Conservation (phyloP, 2,329 filamentous ascomycete genomes). For the Balansia obtecta region DNA sequence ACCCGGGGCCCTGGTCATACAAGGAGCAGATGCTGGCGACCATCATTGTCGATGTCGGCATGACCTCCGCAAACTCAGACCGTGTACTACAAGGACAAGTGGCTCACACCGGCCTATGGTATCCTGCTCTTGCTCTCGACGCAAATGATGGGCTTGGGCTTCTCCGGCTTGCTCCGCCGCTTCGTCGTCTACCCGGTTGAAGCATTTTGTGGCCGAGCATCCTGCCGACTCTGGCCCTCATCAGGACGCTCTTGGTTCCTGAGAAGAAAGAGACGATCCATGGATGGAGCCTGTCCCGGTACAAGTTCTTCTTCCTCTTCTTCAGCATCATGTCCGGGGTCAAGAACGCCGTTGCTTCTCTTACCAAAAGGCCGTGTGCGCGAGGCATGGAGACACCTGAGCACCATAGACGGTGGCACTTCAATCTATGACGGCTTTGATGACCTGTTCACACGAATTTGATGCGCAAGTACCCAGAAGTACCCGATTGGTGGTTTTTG, state of each 20-base stretch:
- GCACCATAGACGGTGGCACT: constrained; percentile 22
- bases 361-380: constrained; percentile 24
- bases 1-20: constrained; percentile 28
- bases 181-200: constrained; percentile 23
- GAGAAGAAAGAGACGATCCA: constrained; percentile 24
- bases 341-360: constrained; percentile 15
- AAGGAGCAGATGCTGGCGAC: constrained; percentile 31
- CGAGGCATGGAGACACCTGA: constrained; percentile 14
- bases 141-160: constrained; percentile 21
- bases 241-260: constrained; percentile 19
- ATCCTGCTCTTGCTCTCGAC: constrained; percentile 19
- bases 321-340: constrained; percentile 20
- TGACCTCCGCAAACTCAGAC: constrained; percentile 13
- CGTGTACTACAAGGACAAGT: constrained; percentile 20
- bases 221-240: constrained; percentile 22
- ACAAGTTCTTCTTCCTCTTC: constrained; percentile 31
- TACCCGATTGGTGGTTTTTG: constrained; percentile 35
- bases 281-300: constrained; percentile 32
- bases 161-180: constrained; percentile 20
- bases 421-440: constrained; percentile 29
- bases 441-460: constrained; percentile 29
- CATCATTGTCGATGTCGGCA: constrained; percentile 19
- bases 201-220: constrained; percentile 21
- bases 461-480: constrained; percentile 31
- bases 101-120: constrained; percentile 18